Evolutionary conservation across 208 protist species (phyloP).

Genomic region (Trypanosoma cruzi): DNA sequence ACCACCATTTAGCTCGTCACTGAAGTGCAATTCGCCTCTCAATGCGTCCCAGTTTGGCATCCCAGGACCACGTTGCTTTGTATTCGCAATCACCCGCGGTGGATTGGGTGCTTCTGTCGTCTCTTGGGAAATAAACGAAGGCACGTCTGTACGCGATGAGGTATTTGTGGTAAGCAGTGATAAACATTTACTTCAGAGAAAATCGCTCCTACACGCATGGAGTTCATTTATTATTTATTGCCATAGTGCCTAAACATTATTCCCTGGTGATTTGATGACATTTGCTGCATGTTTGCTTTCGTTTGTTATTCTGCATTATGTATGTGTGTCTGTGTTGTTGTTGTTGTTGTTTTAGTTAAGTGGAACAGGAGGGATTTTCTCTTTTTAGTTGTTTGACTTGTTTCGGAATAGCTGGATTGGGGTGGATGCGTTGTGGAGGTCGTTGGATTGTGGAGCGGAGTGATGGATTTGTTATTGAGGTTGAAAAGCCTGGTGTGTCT

Average conservation of each 20-base stretch:
- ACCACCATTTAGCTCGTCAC: not conserved
- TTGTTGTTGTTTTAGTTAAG: too few species aligned
- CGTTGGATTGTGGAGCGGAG: conserved; percentile 67
- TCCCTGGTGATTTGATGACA: too few species aligned
- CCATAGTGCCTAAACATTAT: too few species aligned
- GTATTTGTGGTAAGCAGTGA: not conserved
- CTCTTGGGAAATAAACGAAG: not conserved
- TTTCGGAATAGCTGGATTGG: not conserved
- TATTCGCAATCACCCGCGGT: not conserved
- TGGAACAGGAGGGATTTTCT: too few species aligned
- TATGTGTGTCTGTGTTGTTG: too few species aligned
- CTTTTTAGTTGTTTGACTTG: conserved; percentile 11
- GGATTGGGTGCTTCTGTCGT: not conserved
- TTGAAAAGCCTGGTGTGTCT: conserved; percentile 37
- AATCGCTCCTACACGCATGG: too few species aligned
- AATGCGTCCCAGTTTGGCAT: not conserved
- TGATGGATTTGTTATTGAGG: conserved; percentile 43
- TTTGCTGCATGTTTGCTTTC: too few species aligned
- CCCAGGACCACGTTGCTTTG: not conserved
- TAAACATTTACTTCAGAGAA: not conserved
- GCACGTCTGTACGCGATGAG: not conserved
- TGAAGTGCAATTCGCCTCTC: not conserved
- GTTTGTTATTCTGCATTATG: too few species aligned
- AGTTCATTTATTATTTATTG: too few species aligned
- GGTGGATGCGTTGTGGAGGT: conserved; percentile 19